Percentiles rank a stretch among this genome's conserved stretches.
Evolutionary conservation across 2,329 filamentous ascomycete species (phyloP).

Genomic region (Neofusicoccum kwambonambiense): DNA sequence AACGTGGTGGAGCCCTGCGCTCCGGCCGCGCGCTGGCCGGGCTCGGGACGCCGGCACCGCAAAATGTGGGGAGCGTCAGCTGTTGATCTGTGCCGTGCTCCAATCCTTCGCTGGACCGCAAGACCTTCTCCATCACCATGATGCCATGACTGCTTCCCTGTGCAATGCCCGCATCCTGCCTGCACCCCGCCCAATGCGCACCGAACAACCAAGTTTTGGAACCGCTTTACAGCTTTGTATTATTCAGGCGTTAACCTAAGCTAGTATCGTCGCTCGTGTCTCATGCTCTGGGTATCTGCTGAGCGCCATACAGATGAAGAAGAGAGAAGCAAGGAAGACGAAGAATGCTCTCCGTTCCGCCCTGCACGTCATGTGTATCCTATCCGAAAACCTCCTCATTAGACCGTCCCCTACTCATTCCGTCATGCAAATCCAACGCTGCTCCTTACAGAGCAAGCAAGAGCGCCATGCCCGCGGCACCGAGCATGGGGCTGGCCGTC

Average conservation of each 20-base stretch:
- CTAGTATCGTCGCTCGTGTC: conserved; percentile 1
- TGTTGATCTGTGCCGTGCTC: conserved; percentile 3
- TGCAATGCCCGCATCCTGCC: neutral
- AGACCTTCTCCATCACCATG: neutral
- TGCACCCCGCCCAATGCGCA: neutral
- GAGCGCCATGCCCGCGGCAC: conserved; percentile 37
- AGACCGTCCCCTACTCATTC: neutral
- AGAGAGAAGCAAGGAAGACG: neutral
- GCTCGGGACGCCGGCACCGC: neutral
- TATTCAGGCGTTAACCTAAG: neutral
- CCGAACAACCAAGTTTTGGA: neutral
- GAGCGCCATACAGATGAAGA: conserved; percentile 1
- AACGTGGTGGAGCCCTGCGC: neutral
- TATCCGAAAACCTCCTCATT: neutral
- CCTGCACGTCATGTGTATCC: neutral
- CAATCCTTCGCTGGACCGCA: neutral
- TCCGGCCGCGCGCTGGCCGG: neutral
- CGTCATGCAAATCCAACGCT: neutral
- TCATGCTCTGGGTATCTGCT: neutral
- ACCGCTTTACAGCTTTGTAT: neutral
- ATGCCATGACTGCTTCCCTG: neutral
- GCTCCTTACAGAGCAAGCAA: conserved; percentile 37
- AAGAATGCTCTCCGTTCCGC: neutral
- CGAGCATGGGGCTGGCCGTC: conserved; percentile 37
- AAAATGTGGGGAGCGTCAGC: conserved; percentile 5